phyloP scores from a whole-genome alignment of 164 flowering plant genomes.

The Chloranthus sessilifolius region DNA sequence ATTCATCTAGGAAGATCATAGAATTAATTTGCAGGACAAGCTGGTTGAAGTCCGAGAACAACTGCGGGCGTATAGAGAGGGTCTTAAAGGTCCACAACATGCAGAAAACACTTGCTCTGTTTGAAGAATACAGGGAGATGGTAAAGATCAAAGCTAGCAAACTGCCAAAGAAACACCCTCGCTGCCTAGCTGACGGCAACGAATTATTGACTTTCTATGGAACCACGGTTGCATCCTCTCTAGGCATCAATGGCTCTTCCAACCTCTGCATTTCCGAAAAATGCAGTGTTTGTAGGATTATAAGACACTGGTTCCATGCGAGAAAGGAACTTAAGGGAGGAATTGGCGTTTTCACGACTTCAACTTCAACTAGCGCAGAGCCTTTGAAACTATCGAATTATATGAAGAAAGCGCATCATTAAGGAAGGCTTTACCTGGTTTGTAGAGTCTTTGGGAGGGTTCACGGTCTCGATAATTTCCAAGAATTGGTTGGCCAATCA shows the following conservation, averaged over 20 bases:
- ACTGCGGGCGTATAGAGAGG: slow-evolving; percentile 47
- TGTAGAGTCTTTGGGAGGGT: slow-evolving; percentile 78
- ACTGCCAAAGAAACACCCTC: slow-evolving; percentile 65
- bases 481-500: slow-evolving; percentile 47
- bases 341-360: slow-evolving; percentile 66
- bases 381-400: slow-evolving; percentile 49
- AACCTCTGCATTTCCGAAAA: slow-evolving; percentile 44
- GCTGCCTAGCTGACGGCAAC: slow-evolving; percentile 75
- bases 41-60: slow-evolving; percentile 54
- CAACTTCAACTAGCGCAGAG: slow-evolving; percentile 71
- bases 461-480: slow-evolving; percentile 61
- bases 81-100: slow-evolving; percentile 71
- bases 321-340: slow-evolving; percentile 45
- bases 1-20: slow-evolving; percentile 62
- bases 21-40: slow-evolving; percentile 64
- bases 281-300: slow-evolving; percentile 51
- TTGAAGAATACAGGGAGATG: slow-evolving; percentile 64
- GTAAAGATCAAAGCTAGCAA: slow-evolving; percentile 67
- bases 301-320: slow-evolving; percentile 48
- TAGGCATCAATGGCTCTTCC: slow-evolving; percentile 49
- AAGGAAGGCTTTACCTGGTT: slow-evolving; percentile 54
- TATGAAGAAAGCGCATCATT: slow-evolving; percentile 24
- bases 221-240: slow-evolving; percentile 48
- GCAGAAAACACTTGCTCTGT: slow-evolving; percentile 54
- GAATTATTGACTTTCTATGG: slow-evolving; percentile 66